Conservation (phyloP, 176 grass and related monocot genomes). For the Carex scoparia region DNA sequence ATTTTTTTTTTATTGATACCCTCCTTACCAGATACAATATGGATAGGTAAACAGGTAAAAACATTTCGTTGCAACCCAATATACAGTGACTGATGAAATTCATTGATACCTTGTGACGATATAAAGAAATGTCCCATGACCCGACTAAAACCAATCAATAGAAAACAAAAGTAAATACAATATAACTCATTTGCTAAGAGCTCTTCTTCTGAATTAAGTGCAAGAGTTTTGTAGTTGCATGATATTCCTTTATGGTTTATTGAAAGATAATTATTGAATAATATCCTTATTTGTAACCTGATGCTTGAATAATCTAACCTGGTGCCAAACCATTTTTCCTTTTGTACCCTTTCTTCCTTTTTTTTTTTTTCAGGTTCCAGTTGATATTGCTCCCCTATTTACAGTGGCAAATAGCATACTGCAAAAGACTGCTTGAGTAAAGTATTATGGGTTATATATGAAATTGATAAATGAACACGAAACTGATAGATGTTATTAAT, state of each 20-base stretch:
- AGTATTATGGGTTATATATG: neutral
- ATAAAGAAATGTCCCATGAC: neutral
- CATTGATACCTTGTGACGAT: no score
- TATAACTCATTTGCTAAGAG: neutral
- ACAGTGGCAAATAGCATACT: conserved; percentile 44
- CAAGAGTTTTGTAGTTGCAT: neutral
- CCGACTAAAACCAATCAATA: neutral
- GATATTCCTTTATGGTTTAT: neutral
- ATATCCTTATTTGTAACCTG: neutral
- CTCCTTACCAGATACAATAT: no score
- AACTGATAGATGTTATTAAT: neutral
- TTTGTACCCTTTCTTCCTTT: neutral
- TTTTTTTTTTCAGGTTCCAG: conserved; percentile 53
- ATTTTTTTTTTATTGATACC: no score
- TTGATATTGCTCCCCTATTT: conserved; percentile 67
- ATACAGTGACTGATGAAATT: no score
- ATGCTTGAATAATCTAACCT: neutral
- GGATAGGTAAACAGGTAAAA: no score
- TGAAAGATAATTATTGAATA: neutral
- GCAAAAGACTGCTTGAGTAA: conserved; percentile 24
- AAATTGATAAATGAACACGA: conserved; percentile 8
- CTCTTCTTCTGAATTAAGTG: neutral
- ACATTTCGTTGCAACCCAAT: no score
- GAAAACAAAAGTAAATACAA: neutral
- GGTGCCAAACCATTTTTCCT: neutral